Evolutionary conservation across 208 protist species (phyloP), one percentile per base, ranked within the genome.

Genomic region (Plasmodiophora brassicae): DNA sequence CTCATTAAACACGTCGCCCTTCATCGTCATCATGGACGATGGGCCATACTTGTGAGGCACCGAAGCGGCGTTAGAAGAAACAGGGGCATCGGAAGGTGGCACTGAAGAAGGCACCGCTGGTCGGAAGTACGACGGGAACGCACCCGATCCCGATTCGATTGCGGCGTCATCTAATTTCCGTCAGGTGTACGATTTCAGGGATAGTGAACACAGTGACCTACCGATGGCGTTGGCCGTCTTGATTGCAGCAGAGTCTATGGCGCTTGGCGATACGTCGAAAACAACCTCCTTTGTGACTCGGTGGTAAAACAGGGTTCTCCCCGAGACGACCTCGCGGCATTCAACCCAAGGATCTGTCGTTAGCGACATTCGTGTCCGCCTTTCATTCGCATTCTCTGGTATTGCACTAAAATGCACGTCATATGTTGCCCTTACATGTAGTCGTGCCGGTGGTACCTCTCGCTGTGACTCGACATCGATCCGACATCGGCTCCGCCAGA

Each of bases 271-370:
- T 78, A 14, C 5, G 41, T 78, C 65, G n/a, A 78, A 78, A 5
- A 78, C 65, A 32, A 78, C 41, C 65, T 78, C n/a, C n/a, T 78
- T 78, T 14, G 65, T 78, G 65, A 36, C n/a, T 38, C n/a, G 5
- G 65, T 78, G 65, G n/a, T 78, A 78, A 32, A 78, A 78, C 5
- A 78, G 41, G 5, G 65, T 78, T 32, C 65, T n/a, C 5, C 65
- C 65, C 5, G 65, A 78, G 14, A 78, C 65, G n/a, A 78, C 65
- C 65, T 78, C 65, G 32, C 41, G 32, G n/a, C 65, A 78, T 38
- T 78, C 65, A 32, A 78, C 41, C 65, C 65, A 78, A 38, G 5
- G 32, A 78, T 78, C 65, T 32, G 5, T 36, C n/a, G 5, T 32
- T 38, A 14, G 41, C 32, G 65, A 78, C 14, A 38, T 25, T 14